Evolutionary conservation across 306 rosid genomes (phyloP).

Genomic region (Gastrolobium bilobum): DNA sequence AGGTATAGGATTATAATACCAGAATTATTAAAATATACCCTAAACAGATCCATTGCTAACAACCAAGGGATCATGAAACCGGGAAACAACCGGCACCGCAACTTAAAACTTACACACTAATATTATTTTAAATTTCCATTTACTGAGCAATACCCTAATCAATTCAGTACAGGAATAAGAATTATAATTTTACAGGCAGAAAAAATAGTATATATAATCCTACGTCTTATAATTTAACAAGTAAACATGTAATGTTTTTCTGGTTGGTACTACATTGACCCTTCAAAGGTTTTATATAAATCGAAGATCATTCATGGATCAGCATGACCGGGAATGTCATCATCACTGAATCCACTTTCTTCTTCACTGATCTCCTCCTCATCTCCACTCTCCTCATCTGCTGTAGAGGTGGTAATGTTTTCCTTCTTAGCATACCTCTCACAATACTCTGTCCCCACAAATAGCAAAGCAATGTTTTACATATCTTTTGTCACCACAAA

Average conservation of each 20-base stretch:
- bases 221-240: conserved; percentile 54
- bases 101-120: conserved; percentile 26
- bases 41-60: neutral
- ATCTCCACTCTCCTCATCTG: conserved; percentile 79
- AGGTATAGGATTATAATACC: neutral
- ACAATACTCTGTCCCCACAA: conserved; percentile 82
- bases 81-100: neutral
- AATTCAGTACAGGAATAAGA: conserved; percentile 47
- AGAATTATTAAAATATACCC: neutral
- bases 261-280: conserved; percentile 57
- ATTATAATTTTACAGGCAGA: conserved; percentile 55
- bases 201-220: conserved; percentile 48
- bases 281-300: conserved; percentile 26
- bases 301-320: conserved; percentile 64
- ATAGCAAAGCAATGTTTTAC: conserved; percentile 36
- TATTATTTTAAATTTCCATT: conserved; percentile 37
- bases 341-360: conserved; percentile 80
- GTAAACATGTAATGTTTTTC: conserved; percentile 49
- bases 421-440: conserved; percentile 93
- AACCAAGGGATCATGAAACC: neutral
- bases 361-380: conserved; percentile 83
- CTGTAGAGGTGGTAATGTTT: conserved; percentile 61
- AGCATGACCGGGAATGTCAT: conserved; percentile 88
- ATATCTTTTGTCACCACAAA: conserved; percentile 33
- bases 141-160: conserved; percentile 37